Conservation (phyloP, 495 filamentous ascomycete genomes). For the Penicillium soppii region DNA sequence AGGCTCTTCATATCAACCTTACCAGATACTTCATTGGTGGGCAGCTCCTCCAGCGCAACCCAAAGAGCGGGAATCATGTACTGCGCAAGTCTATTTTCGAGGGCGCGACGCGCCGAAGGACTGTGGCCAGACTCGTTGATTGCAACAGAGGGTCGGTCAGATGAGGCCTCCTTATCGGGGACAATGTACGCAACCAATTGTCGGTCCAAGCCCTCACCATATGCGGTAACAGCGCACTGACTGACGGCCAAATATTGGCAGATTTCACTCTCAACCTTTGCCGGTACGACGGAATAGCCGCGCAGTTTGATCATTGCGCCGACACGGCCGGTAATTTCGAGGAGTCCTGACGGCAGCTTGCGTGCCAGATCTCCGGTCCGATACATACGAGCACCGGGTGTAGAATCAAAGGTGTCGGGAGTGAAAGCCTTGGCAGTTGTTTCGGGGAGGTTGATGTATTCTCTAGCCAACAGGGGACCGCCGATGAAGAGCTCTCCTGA, state of each 20-base stretch:
- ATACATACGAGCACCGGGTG: slow-evolving; percentile 61
- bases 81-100: slow-evolving; percentile 59
- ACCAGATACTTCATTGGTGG: slow-evolving; percentile 65
- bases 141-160: slow-evolving; percentile 51
- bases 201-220: slow-evolving; percentile 64
- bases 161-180: slow-evolving; percentile 50
- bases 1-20: slow-evolving; percentile 65
- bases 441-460: slow-evolving; percentile 80
- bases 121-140: slow-evolving; percentile 62
- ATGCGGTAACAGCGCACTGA: slow-evolving; percentile 56
- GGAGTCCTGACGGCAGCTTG: slow-evolving; percentile 61
- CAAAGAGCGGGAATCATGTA: slow-evolving; percentile 72
- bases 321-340: slow-evolving; percentile 84
- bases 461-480: slow-evolving; percentile 73
- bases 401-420: slow-evolving; percentile 53
- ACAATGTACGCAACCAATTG: slow-evolving; percentile 70
- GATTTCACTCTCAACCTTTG: slow-evolving; percentile 72
- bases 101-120: slow-evolving; percentile 51
- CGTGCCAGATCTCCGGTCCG: slow-evolving; percentile 82
- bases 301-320: slow-evolving; percentile 76
- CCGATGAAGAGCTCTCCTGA: slow-evolving; percentile 82
- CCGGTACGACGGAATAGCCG: slow-evolving; percentile 75
- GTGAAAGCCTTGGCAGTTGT: slow-evolving; percentile 71
- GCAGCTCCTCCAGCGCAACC: slow-evolving; percentile 59
- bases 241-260: slow-evolving; percentile 58